phyloP scores from a whole-genome alignment of 352 stramenopile species.

The Lagenidium giganteum region DNA sequence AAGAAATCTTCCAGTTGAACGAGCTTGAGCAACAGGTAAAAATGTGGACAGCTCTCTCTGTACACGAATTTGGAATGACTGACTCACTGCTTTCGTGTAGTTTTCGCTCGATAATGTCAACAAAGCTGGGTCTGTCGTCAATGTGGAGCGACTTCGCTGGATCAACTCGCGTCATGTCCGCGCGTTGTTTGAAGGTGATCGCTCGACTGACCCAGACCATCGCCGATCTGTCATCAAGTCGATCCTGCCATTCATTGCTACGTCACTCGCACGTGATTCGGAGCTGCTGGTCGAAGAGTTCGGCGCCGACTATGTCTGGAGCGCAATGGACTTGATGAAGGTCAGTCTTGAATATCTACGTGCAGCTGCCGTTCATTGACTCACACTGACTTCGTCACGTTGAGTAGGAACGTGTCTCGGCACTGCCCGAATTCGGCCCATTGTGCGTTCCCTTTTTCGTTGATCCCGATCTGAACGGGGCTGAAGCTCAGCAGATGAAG shows the following conservation, averaged over 20 bases:
- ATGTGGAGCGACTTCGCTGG: constrained; percentile 81
- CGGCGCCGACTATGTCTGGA: constrained; percentile 66
- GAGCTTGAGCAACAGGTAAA: constrained; percentile 80
- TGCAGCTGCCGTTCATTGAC: constrained; percentile 26
- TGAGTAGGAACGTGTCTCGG: constrained; percentile 65
- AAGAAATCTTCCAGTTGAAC: constrained; percentile 95
- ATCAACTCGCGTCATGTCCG: constrained; percentile 88
- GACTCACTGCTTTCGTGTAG: constrained; percentile 22
- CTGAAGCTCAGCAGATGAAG: constrained; percentile 57
- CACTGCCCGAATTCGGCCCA: constrained; percentile 72
- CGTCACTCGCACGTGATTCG: constrained; percentile 23
- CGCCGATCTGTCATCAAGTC: constrained; percentile 48
- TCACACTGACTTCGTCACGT: background rate
- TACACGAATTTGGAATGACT: no score
- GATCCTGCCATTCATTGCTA: constrained; percentile 62
- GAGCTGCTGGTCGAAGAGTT: constrained; percentile 45
- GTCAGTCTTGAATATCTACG: no score
- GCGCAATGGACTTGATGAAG: constrained; percentile 81
- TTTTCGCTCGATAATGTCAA: constrained; percentile 87
- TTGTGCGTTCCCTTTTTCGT: constrained; percentile 73
- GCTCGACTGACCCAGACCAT: constrained; percentile 21
- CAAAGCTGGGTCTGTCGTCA: constrained; percentile 86
- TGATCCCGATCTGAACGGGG: constrained; percentile 43
- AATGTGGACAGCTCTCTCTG: no score
- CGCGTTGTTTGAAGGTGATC: constrained; percentile 54